Percentiles rank a stretch among this genome's conserved stretches.
These are phyloP conservation scores for Alternaria alternata DNA, from an alignment of 2,329 filamentous ascomycete species.

Conservation along the genomic window DNA sequence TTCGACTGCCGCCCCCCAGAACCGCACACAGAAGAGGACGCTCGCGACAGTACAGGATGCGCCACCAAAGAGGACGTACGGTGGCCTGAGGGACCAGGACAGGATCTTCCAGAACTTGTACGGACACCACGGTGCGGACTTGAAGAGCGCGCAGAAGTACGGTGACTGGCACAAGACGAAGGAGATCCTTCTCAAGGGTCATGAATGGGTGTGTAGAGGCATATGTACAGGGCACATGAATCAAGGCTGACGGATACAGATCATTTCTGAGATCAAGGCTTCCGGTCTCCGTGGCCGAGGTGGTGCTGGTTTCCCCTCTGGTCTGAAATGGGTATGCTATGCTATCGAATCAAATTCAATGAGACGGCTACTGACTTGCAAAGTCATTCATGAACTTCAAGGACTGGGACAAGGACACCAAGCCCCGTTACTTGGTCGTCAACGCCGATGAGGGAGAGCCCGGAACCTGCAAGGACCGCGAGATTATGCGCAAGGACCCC, in stretches of 20 bases:
- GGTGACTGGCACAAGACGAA: conserved; percentile 99
- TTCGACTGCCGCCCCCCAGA: conserved; percentile 52
- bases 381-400: conserved; percentile 99
- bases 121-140: conserved; percentile 86
- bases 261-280: conserved; percentile 96
- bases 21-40: conserved; percentile 66
- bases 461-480: conserved; percentile 98
- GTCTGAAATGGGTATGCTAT: conserved; percentile 89
- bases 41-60: conserved; percentile 68
- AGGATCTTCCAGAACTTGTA: conserved; percentile 99
- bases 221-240: background rate
- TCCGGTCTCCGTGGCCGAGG: conserved; percentile 95
- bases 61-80: conserved; percentile 72
- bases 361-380: conserved; percentile 29
- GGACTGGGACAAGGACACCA: conserved; percentile 97
- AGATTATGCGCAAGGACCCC: conserved; percentile 99
- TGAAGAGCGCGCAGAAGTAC: conserved; percentile 96
- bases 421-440: conserved; percentile 95
- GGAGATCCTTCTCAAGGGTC: conserved; percentile 95
- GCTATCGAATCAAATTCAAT: background rate
- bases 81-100: conserved; percentile 93
- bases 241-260: conserved; percentile 59
- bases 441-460: conserved; percentile 99
- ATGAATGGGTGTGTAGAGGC: conserved; percentile 76
- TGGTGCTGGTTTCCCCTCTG: conserved; percentile 96